Base-by-base conservation (phyloP, 768 basidiomycete species). In the Coprinopsis marcescibilis region DNA sequence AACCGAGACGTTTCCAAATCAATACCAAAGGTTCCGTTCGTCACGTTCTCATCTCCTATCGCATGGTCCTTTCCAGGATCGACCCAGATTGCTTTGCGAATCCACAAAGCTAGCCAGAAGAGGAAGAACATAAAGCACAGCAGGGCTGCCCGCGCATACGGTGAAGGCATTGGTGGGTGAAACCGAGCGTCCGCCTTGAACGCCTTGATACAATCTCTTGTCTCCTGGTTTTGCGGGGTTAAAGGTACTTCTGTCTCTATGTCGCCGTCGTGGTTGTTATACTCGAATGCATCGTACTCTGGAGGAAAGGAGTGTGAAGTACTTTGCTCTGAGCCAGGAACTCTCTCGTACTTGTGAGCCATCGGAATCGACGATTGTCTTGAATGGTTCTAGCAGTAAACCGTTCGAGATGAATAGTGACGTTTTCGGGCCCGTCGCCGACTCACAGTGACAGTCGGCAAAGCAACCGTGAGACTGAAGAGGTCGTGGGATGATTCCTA, bases 91-190 rank as follows among this genome's bases (percentile, higher is more conserved):
- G 54, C 55, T 47, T 53, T 53, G 30, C 60, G 52, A 45, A 73
- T 51, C 29, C 56, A 49, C 34, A 65, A 57, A 2, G 57, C 60
- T 15, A 69, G 46, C 65, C 65, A 73, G 41, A 69, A 63, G 46
- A 75, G 51, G 11, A 63, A 42, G 8, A 64, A 43, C 26, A 72
- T 41, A 36, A 64, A 56, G 6, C 65, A 26, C 14, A 77, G 43
- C 35, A 77, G 57, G 0, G 63, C 57, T 2, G 63, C 51, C n/a
- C 73, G 65, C 49, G 71, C 73, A 66, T 68, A 73, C 11, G 54
- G 46, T 7, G 66, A 55, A 2, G 67, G 67, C 19, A 60, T 55
- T 3, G 63, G 68, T 24, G 60, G 60, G 48, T 71, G 56, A 54
- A 75, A 72, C 34, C 63, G 63, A 20, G 54, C 57, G 40, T 65